Conservation (phyloP, 208 protist genomes). For the Acanthamoeba castellanii region DNA sequence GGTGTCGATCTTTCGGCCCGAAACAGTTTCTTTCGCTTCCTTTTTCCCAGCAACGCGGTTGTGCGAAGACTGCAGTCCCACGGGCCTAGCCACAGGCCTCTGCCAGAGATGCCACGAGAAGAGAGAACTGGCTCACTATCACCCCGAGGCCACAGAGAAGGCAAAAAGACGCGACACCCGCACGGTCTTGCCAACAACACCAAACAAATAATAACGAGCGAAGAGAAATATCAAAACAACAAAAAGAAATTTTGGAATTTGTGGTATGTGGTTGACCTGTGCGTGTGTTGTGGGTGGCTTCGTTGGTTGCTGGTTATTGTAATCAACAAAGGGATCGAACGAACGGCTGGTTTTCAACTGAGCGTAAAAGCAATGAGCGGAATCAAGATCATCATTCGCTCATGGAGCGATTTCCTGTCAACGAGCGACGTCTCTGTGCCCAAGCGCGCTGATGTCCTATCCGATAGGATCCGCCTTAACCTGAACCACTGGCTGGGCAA, state of each 20-base stretch:
- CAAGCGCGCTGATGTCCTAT: conserved; percentile 51
- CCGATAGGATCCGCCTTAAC: conserved; percentile 46
- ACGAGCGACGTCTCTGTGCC: conserved; percentile 35
- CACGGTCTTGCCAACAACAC: too few relatives aligned
- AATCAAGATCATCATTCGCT: conserved; percentile 40
- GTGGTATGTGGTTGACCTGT: neutral
- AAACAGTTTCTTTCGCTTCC: too few relatives aligned
- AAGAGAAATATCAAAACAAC: neutral
- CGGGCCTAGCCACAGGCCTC: too few relatives aligned
- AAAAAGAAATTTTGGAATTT: neutral
- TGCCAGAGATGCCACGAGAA: too few relatives aligned
- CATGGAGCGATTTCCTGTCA: conserved; percentile 32
- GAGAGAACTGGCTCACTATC: too few relatives aligned
- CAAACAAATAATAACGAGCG: neutral
- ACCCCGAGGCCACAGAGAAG: neutral
- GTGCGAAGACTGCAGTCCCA: too few relatives aligned
- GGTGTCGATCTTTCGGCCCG: too few relatives aligned
- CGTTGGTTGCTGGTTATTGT: neutral
- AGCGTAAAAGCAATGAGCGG: neutral
- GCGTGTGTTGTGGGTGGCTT: neutral
- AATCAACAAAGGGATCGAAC: too few relatives aligned
- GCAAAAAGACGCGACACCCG: neutral
- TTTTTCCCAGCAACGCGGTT: too few relatives aligned
- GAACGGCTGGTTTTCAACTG: too few relatives aligned
- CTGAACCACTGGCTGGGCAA: conserved; percentile 59